Evolutionary conservation across 306 rosid species (phyloP), one percentile per base, ranked within the genome.

Genomic region (Ormosia emarginata): DNA sequence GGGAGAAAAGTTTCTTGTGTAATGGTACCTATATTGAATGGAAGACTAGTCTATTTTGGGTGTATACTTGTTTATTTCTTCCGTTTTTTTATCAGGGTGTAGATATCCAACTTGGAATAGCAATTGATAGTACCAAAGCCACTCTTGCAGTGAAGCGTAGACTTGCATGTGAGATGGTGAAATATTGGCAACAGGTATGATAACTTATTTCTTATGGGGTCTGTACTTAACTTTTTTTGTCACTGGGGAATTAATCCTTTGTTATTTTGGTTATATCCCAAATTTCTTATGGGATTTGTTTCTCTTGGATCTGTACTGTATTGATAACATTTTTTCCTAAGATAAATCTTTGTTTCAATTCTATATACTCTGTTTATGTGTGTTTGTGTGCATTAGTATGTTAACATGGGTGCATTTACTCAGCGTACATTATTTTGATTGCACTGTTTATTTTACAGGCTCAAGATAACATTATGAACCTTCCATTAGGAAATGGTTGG

Each of bases 111-210:
- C 94, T 95, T 79, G 99, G 99, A 81, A 84, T 95, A 90, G 99
- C 99, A 74, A 92, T 95, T 77, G 98, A 95, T 87, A 95, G 99
- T 83, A 80, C 98, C 62, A 93, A 95, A 90, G 99, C 99, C 56
- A 95, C 99, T 81, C 98, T 95, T 64, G 99, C 99, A 24, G 99
- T 95, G 62, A 95, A 95, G 92, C 94, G 99, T 80, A 90, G 98
- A 87, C 98, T 95, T 86, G 94, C 99, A 34, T 95, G 99, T 79
- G 99, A 95, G 91, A 93, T 95, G 98, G 92, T 92, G 76, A 95
- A 95, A 83, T 95, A 93, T 75, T 95, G 99, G 99, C 98, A 95
- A 88, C 99, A 93, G 97, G 99, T 95, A 79, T 24, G 40, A 10
- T 41, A 40, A 61, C 73, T 59, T 76, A 33, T 74, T 55, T 32